phyloP scores from a whole-genome alignment of 495 filamentous ascomycete genomes.

The Lasiosphaeria ovina region DNA sequence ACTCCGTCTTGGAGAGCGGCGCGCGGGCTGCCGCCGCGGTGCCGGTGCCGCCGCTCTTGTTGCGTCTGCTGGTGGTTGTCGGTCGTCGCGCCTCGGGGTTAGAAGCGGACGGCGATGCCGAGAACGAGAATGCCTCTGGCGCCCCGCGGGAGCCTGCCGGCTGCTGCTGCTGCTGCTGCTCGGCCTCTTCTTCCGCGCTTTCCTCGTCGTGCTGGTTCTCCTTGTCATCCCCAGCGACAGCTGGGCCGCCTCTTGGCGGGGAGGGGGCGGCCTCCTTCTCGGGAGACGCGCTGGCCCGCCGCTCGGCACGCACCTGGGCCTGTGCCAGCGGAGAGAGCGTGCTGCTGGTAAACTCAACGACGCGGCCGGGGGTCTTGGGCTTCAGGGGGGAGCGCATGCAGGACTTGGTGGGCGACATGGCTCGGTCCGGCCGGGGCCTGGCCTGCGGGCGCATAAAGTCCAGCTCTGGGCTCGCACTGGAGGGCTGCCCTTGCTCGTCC shows the following conservation, averaged over 20 bases:
- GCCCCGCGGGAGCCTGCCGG: neutral
- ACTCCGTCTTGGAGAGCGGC: slow-evolving; percentile 33
- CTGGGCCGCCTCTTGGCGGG: neutral
- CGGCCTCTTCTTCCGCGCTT: slow-evolving; percentile 4
- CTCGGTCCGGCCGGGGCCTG: slow-evolving; percentile 30
- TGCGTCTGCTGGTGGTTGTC: neutral
- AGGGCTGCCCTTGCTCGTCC: slow-evolving; percentile 5
- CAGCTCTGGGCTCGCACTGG: slow-evolving; percentile 4
- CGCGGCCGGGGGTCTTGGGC: slow-evolving; percentile 44
- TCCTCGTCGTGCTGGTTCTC: slow-evolving; percentile 13
- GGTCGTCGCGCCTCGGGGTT: neutral
- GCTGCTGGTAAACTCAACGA: slow-evolving; percentile 47
- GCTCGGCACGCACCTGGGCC: slow-evolving; percentile 28
- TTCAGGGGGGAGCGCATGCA: slow-evolving; percentile 53
- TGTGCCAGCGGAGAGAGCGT: slow-evolving; percentile 36
- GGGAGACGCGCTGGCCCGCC: slow-evolving; percentile 19
- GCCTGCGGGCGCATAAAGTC: slow-evolving; percentile 14
- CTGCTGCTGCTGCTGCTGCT: neutral
- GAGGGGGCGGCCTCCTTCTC: slow-evolving; percentile 14
- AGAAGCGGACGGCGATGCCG: neutral
- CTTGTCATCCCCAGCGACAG: slow-evolving; percentile 11
- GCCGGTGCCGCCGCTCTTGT: neutral
- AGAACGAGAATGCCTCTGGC: neutral
- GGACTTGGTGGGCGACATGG: slow-evolving; percentile 49
- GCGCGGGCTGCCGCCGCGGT: neutral